Evolutionary conservation across 2,329 filamentous ascomycete genomes (phyloP).

Genomic region (Trichophyton benhamiae): DNA sequence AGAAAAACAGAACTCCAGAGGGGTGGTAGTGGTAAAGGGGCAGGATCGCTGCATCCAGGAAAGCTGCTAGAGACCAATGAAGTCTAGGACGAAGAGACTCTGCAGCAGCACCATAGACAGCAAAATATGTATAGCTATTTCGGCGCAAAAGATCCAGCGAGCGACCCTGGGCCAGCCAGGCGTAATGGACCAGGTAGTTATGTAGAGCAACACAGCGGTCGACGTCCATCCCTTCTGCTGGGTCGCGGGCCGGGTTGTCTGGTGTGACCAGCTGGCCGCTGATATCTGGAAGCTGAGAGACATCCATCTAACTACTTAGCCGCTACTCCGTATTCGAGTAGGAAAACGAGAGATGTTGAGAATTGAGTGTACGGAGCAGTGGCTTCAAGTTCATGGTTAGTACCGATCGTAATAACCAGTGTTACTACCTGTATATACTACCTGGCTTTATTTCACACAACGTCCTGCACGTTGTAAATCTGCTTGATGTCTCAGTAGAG

Average conservation of each 20-base stretch:
- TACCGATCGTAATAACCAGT: background rate
- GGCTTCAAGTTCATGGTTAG: too few species aligned
- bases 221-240: conserved; percentile 19
- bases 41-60: background rate
- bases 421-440: background rate
- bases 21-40: background rate
- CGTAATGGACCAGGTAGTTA: conserved; percentile 22
- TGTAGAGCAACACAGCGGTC: conserved; percentile 22
- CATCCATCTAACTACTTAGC: background rate
- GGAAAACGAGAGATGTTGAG: background rate
- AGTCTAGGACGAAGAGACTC: background rate
- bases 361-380: background rate
- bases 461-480: too few species aligned
- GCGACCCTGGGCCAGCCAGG: conserved; percentile 11
- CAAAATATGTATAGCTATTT: background rate
- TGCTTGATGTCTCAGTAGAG: too few species aligned
- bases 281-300: conserved; percentile 4
- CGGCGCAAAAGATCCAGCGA: background rate
- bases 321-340: background rate
- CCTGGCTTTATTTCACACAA: too few species aligned
- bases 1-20: background rate
- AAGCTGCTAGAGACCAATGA: background rate
- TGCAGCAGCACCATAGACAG: background rate
- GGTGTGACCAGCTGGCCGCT: conserved; percentile 18
- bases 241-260: conserved; percentile 18